These are phyloP conservation scores for Colletotrichum musicola DNA, from an alignment of 2,329 filamentous ascomycete species.

Conservation along the genomic window DNA sequence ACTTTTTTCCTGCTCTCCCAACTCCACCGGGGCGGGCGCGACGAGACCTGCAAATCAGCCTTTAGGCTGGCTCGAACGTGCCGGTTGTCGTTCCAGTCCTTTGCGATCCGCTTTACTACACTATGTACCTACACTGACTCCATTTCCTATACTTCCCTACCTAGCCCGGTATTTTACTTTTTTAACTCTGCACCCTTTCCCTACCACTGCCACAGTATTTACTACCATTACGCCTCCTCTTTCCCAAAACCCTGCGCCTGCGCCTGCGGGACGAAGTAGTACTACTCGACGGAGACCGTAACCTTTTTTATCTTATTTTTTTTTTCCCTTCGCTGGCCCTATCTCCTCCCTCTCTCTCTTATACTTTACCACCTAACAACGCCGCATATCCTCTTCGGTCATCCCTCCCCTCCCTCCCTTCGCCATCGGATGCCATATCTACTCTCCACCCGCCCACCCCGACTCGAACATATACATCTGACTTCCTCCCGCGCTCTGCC, in stretches of 20 bases:
- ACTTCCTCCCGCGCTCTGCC: constrained; percentile 11
- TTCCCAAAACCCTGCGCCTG: not conserved
- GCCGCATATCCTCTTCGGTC: constrained; percentile 3
- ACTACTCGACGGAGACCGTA: no score
- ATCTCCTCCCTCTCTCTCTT: constrained; percentile 16
- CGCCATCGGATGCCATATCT: constrained; percentile 18
- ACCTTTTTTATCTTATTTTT: constrained; percentile 1
- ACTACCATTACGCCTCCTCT: not conserved
- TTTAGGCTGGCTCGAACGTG: constrained; percentile 38
- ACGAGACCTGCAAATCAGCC: constrained; percentile 38
- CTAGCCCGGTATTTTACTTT: constrained; percentile 32
- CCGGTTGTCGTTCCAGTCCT: constrained; percentile 37
- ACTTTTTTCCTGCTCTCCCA: constrained; percentile 24
- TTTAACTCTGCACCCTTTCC: not conserved
- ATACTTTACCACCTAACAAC: not conserved
- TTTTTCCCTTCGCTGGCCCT: constrained; percentile 14
- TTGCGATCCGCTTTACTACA: constrained; percentile 27
- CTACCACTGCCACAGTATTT: not conserved
- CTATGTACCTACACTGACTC: constrained; percentile 6
- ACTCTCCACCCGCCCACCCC: constrained; percentile 22
- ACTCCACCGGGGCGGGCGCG: constrained; percentile 30
- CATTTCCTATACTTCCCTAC: constrained; percentile 31
- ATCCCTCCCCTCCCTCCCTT: constrained; percentile 22
- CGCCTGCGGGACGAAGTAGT: no score
- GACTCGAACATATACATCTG: constrained; percentile 25